Conservation (phyloP, 2,329 filamentous ascomycete genomes). For the Hypomyces perniciosus region DNA sequence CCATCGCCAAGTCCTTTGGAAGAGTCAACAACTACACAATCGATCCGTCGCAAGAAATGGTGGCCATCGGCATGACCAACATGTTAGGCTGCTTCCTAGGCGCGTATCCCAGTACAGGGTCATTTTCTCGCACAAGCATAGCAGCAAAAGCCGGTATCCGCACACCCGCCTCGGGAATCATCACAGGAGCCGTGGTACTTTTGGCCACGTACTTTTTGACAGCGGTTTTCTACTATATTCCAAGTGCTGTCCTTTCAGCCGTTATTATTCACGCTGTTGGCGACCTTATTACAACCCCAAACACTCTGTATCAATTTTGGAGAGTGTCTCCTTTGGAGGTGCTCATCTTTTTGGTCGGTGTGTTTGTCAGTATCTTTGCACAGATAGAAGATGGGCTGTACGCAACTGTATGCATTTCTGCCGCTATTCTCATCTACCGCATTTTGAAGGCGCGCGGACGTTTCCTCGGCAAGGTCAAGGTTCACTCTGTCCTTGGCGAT, state of each 20-base stretch:
- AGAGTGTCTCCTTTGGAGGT: constrained; percentile 85
- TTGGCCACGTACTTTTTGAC: constrained; percentile 86
- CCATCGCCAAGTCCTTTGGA: constrained; percentile 94
- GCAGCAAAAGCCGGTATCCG: constrained; percentile 95
- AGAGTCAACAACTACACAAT: constrained; percentile 95
- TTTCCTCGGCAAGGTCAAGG: constrained; percentile 62
- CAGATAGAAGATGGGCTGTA: constrained; percentile 93
- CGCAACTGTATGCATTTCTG: constrained; percentile 70
- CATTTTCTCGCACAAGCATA: constrained; percentile 93
- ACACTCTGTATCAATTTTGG: constrained; percentile 94
- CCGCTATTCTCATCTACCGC: constrained; percentile 74
- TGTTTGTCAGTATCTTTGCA: constrained; percentile 81
- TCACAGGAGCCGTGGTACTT: constrained; percentile 79
- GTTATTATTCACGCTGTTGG: constrained; percentile 96
- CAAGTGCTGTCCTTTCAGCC: constrained; percentile 69
- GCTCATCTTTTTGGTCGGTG: constrained; percentile 86
- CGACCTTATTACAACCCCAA: constrained; percentile 84
- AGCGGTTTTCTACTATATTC: constrained; percentile 90
- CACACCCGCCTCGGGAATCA: constrained; percentile 82
- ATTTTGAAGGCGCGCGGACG: constrained; percentile 75
- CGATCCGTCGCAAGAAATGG: constrained; percentile 90
- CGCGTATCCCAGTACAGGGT: constrained; percentile 87
- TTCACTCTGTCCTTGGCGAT: constrained; percentile 78
- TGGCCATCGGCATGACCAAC: constrained; percentile 88
- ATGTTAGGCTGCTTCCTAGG: constrained; percentile 87